Base-by-base conservation (phyloP, 176 grass and related monocot species). In the Pharus latifolius region DNA sequence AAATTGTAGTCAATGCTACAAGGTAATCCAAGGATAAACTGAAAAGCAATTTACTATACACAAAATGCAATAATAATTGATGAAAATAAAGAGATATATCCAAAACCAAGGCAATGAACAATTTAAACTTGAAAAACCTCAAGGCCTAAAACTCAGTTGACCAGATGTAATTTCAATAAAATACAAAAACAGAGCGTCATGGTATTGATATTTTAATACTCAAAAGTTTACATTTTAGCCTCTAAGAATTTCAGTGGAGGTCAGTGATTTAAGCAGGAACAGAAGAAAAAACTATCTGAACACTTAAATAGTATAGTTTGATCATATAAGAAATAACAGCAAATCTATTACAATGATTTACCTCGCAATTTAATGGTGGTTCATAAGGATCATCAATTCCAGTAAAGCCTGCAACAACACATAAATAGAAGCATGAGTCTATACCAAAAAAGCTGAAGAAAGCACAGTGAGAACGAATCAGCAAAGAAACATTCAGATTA, bases 301-400 rank as follows among this genome's bases (percentile, higher is more conserved):
- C 15, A 32, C 32, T 40, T 70, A 22, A 16, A 48, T 14, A 56
- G 45, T 52, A 60, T 17, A 61, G 30, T 49, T 83, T 67, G 7
- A 74, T 15, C 61, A 56, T 26, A 23, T n/a, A 17, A 72, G n/a
- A 74, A 1, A 75, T 69, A 60, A 57, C 16, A 74, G 25, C 1
- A 38, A 76, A 34, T 69, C 37, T 45, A 19, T 54, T 62, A 17
- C 28, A 19, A 75, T 11, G 5, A 47, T 52, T 56, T 97, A 92
- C 93, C 93, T 97, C 93, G 15, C 74, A 92, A 64, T 97, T 90
- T 41, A 90, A 64, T 42, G 93, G 93, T 60, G 74, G 35, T 74
- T 97, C 93, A 50, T 97, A 97, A 33, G 93, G 93, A 76, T 92
- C 93, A 77, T 97, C 86, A 49, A 97, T 97, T 79, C 93, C 93